Conservation (phyloP, 2,329 filamentous ascomycete species). For the Colletotrichum phormii region DNA sequence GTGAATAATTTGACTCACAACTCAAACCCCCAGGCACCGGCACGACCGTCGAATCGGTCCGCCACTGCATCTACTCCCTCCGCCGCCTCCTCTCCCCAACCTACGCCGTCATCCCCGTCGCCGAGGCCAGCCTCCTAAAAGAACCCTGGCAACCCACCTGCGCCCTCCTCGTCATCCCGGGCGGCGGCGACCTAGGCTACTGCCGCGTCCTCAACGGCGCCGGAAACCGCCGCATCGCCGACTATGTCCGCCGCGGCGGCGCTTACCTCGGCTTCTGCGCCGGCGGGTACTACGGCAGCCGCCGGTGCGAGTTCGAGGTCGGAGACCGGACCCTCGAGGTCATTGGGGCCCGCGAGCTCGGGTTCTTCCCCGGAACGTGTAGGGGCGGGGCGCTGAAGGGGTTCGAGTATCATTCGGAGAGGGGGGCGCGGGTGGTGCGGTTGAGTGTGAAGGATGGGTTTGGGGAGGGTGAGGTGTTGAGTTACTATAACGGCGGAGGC, state of each 20-base stretch:
- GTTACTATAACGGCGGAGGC: conserved; percentile 95
- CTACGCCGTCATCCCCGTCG: conserved; percentile 92
- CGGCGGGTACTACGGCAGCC: conserved; percentile 89
- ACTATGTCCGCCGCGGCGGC: conserved; percentile 88
- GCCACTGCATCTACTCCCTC: conserved; percentile 88
- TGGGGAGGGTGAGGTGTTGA: conserved; percentile 69
- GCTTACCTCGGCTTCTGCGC: conserved; percentile 93
- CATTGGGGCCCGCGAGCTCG: conserved; percentile 84
- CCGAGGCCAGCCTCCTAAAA: conserved; percentile 81
- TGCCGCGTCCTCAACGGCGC: conserved; percentile 88
- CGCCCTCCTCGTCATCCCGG: conserved; percentile 90
- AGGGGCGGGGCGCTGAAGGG: conserved; percentile 88
- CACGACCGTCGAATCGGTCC: conserved; percentile 87
- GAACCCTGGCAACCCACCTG: conserved; percentile 93
- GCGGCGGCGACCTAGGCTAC: conserved; percentile 93
- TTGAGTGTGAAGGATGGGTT: conserved; percentile 71
- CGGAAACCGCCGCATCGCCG: conserved; percentile 85
- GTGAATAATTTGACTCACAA: conserved; percentile 42
- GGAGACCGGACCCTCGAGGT: conserved; percentile 82
- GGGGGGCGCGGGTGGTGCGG: conserved; percentile 79
- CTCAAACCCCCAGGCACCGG: conserved; percentile 73
- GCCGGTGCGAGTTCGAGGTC: conserved; percentile 90
- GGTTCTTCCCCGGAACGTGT: conserved; percentile 88
- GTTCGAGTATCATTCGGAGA: conserved; percentile 91
- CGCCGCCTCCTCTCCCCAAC: conserved; percentile 87